Evolutionary conservation across 805 yeast species (phyloP), one percentile per base, ranked within the genome.

Genomic region (Schwanniomyces vanrijiae): DNA sequence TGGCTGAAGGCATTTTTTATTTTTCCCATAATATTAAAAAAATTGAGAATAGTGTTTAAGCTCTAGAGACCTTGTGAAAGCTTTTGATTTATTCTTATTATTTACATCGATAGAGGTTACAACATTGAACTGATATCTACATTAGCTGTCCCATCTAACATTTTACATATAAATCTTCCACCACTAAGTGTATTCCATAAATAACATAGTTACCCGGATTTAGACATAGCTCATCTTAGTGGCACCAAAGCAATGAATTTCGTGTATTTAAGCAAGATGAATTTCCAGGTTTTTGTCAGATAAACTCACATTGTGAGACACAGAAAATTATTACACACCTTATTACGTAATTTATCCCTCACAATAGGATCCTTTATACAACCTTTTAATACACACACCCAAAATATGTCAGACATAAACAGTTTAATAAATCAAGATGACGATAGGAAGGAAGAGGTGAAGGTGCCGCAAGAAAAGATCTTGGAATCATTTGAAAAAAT

Each of bases 401-500:
- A 20, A n/a, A 19, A 26, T 25, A 44, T 44, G 47, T 44, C 47
- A 13, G 47, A 44, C 33, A 37, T 44, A 8, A 44, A 38, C 38
- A 37, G 29, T 21, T 25, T 46, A 19, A 46, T 46, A 13, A 22
- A 48, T 37, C 45, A 44, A 26, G 49, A 42, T 26, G 49, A 46
- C 8, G 29, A 42, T 9, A 16, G 33, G 11, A 41, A 22, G 16
- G 20, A 22, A 18, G 48, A 40, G 21, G 33, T 38, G 16, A 57
- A 55, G 24, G 62, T 68, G 5, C 55, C 68, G 10, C 73, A 68
- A 51, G 60, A 64, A 39, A 62, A 61, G 31, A 66, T 72, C 13
- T 53, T 66, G 40, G 50, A 51, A 19, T 62, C 67, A 16, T 80
- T 75, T 52, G 77, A 74, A 44, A 71, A 67, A 48, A 83, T 87